phyloP scores from a whole-genome alignment of 1,284 basidiomycete species.

The Rhodotorula sp. region DNA sequence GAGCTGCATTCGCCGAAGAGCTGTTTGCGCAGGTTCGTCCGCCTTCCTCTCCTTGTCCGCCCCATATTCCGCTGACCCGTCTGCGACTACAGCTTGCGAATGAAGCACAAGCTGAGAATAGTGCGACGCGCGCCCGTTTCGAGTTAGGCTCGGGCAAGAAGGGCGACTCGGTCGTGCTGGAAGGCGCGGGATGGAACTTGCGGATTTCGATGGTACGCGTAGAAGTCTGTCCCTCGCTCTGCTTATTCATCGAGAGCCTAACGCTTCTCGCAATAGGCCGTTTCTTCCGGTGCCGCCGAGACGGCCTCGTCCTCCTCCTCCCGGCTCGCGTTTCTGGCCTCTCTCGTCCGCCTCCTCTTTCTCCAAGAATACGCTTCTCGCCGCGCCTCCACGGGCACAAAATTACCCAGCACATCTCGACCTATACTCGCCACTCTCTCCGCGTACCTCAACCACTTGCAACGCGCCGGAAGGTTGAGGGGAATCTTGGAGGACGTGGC shows the following conservation, averaged over 20 bases:
- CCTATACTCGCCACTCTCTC: conserved; percentile 23
- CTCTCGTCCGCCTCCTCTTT: conserved; percentile 36
- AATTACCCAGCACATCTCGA: background rate
- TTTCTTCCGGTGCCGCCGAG: too few relatives aligned
- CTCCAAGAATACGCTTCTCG: conserved; percentile 26
- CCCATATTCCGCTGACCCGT: too few relatives aligned
- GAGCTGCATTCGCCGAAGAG: conserved; percentile 34
- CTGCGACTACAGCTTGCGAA: conserved; percentile 16
- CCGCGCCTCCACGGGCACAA: background rate
- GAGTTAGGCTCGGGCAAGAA: conserved; percentile 10
- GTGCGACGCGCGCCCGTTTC: conserved; percentile 13
- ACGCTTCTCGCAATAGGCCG: too few relatives aligned
- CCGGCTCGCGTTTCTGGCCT: background rate
- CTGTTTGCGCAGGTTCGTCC: conserved; percentile 30
- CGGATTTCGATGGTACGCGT: conserved; percentile 21
- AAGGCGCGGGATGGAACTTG: conserved; percentile 12
- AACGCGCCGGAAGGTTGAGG: conserved; percentile 4
- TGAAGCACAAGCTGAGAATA: conserved; percentile 14
- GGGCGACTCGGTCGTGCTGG: conserved; percentile 24
- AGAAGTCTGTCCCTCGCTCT: too few relatives aligned
- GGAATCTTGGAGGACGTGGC: background rate
- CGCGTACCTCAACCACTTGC: conserved; percentile 18
- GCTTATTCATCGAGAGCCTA: background rate
- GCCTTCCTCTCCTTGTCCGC: too few relatives aligned
- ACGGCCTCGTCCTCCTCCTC: background rate